Conservation (phyloP, 148 eudicot species). For the Hydrangea macrophylla region DNA sequence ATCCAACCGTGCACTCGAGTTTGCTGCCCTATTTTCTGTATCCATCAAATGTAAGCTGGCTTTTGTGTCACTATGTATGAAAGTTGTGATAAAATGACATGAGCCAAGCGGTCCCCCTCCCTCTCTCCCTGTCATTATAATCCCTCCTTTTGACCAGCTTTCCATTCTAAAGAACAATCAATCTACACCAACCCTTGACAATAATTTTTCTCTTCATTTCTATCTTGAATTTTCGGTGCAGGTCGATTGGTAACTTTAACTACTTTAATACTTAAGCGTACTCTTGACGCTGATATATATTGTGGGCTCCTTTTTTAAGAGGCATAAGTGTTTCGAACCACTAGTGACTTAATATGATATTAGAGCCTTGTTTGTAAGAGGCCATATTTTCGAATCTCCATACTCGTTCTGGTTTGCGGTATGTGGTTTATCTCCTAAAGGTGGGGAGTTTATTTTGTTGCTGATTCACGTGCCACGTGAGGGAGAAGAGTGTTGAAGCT, state of each 20-base stretch:
- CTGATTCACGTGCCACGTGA: no score
- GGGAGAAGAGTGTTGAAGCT: no score
- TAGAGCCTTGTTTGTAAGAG: no score
- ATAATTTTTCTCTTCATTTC: neutral
- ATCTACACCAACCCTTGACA: slow-evolving; percentile 15
- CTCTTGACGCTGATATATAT: no score
- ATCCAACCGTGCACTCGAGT: neutral
- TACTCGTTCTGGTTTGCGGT: no score
- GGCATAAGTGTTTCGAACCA: no score
- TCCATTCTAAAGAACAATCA: slow-evolving; percentile 6
- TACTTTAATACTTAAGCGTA: no score
- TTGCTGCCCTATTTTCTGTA: neutral
- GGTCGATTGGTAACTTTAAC: neutral
- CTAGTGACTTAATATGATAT: no score
- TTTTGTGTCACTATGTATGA: slow-evolving; percentile 5
- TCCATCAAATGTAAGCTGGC: slow-evolving; percentile 13
- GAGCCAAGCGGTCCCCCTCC: slow-evolving; percentile 7
- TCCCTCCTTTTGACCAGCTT: neutral
- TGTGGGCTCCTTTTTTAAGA: no score
- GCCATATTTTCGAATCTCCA: no score
- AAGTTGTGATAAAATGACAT: neutral
- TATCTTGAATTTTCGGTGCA: neutral
- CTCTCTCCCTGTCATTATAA: slow-evolving; percentile 1
- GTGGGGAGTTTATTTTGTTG: no score
- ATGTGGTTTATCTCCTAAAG: no score